phyloP scores from a whole-genome alignment of 1,284 basidiomycete genomes.

The Sparassis latifolia region DNA sequence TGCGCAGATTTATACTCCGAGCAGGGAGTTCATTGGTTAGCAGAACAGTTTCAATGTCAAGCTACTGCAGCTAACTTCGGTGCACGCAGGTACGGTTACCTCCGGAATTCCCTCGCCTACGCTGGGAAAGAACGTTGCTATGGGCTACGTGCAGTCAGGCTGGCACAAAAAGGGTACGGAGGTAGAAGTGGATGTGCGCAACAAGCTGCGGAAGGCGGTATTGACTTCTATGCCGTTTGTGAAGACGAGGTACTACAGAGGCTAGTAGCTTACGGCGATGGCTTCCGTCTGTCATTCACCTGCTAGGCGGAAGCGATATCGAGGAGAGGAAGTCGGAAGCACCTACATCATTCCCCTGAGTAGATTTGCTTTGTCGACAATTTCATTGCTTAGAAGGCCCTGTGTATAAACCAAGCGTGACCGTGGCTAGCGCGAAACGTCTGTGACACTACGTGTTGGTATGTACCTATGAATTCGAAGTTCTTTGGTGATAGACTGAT shows the following conservation, averaged over 20 bases:
- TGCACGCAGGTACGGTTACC: slow-evolving; percentile 61
- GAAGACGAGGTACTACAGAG: slow-evolving; percentile 65
- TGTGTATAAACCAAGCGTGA: too few species aligned
- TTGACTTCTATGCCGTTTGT: slow-evolving; percentile 81
- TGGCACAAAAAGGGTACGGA: slow-evolving; percentile 90
- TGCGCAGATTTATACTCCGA: slow-evolving; percentile 63
- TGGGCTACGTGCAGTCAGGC: slow-evolving; percentile 83
- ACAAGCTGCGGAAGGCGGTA: slow-evolving; percentile 62
- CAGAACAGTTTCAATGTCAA: not conserved
- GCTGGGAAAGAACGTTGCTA: slow-evolving; percentile 88
- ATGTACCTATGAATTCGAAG: too few species aligned
- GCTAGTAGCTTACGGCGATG: slow-evolving; percentile 22
- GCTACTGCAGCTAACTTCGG: too few species aligned
- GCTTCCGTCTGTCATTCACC: not conserved
- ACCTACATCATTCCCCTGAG: too few species aligned
- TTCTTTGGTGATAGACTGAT: too few species aligned
- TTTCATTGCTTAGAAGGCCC: too few species aligned
- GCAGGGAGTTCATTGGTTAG: slow-evolving; percentile 13
- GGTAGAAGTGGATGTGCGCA: slow-evolving; percentile 73
- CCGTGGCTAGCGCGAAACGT: too few species aligned
- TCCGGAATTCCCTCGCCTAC: slow-evolving; percentile 96
- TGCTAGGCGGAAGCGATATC: not conserved
- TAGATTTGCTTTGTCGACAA: too few species aligned
- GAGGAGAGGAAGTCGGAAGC: too few species aligned
- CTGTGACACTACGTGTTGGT: too few species aligned